phyloP scores from a whole-genome alignment of 2,329 filamentous ascomycete genomes.

The Massarina eburnea region DNA sequence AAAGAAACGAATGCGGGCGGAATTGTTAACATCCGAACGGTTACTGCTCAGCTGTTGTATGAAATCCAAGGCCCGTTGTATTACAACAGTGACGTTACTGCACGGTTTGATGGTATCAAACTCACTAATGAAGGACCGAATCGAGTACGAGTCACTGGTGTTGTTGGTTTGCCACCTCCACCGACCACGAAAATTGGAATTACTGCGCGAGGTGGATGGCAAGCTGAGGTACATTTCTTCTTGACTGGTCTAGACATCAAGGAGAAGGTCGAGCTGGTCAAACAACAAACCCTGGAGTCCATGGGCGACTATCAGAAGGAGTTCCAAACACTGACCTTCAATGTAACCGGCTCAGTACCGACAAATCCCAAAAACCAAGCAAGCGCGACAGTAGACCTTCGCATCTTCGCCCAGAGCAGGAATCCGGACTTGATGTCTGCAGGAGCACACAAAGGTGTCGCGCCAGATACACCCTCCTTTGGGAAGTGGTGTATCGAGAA shows the following conservation, averaged over 20 bases:
- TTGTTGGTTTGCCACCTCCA: conserved; percentile 29
- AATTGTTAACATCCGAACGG: conserved; percentile 3
- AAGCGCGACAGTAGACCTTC: conserved; percentile 41
- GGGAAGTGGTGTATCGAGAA: conserved; percentile 27
- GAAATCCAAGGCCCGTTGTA: conserved; percentile 38
- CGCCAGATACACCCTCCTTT: conserved; percentile 27
- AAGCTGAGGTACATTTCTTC: conserved; percentile 41
- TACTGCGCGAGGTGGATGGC: conserved; percentile 47
- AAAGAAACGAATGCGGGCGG: conserved; percentile 40
- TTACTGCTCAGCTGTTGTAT: conserved; percentile 47
- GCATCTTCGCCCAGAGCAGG: conserved; percentile 28
- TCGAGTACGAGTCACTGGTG: conserved; percentile 45
- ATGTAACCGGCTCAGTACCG: conserved; percentile 31
- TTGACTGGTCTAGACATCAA: conserved; percentile 48
- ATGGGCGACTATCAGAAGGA: conserved; percentile 21
- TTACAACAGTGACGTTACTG: conserved; percentile 58
- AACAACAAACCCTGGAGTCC: no score
- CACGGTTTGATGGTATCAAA: conserved; percentile 51
- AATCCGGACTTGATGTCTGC: no score
- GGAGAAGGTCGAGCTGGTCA: conserved; percentile 49
- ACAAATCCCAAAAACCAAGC: conserved; percentile 36
- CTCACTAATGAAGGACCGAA: conserved; percentile 53
- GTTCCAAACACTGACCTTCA: conserved; percentile 29
- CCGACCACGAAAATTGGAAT: conserved; percentile 51
- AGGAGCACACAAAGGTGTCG: no score